Base-by-base conservation (phyloP, 441 rosid genomes). In the Adansonia rubrostipa region DNA sequence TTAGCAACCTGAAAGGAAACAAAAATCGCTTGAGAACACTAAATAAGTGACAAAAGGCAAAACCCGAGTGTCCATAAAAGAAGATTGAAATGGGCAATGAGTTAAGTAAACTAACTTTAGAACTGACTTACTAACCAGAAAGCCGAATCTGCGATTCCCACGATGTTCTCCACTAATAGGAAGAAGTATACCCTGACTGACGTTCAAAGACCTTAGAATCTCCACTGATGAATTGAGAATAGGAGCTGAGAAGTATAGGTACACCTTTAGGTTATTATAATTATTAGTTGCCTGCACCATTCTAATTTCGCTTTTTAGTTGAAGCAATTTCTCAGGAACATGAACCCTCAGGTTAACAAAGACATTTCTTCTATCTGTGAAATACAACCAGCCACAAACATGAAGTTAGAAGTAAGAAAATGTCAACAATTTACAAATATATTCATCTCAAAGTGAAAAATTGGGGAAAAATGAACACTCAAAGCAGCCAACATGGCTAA, bases 241-340 rank as follows among this genome's bases (percentile, higher is more conserved):
- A n/a, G 97, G 92, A 82, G 83, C 81, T 4, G 99, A 89, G 82
- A 96, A 96, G 87, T 92, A 92, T 82, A 96, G 76, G 80, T 83
- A 92, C 79, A 91, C 85, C 86, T 91, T 92, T 54, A 96, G 79
- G 74, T 92, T 86, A 67, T 85, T 76, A 62, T 84, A 58, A 63
- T 87, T 79, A 81, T 90, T 94, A 62, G 98, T 96, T 83, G 99
- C 97, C 83, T 87, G 93, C 66, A 94, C 97, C 0, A 88, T 89
- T 84, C 99, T 92, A 11, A 85, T 86, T 85, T 89, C 85, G 72
- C 81, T 81, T 66, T 88, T 82, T 76, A 96, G 90, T 80, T 87
- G 85, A 82, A 96, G 90, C 73, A 85, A 78, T 86, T 84, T 87
- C 85, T 92, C 98, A n/a, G 97, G 93, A 80, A 92, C 83, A 81